Evolutionary conservation across 2,329 filamentous ascomycete species (phyloP).

Genomic region (Xenosphaeropsis pyriputrescens): DNA sequence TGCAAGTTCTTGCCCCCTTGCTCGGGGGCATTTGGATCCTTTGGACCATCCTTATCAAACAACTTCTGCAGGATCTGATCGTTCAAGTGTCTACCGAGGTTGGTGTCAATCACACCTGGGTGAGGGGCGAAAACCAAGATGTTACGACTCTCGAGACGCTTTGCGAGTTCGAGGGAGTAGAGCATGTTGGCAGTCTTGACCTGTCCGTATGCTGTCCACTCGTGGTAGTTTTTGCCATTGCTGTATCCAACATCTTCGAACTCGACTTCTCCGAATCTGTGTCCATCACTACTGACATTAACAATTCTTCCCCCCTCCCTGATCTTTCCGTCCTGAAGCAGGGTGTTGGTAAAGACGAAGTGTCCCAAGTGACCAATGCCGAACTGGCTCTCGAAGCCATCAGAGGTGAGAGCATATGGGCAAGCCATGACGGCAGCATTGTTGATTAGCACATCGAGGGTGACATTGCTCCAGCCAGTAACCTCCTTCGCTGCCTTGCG

Average conservation of each 20-base stretch:
- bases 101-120: conserved; percentile 1
- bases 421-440: conserved; percentile 5
- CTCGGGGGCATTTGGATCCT: background rate
- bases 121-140: conserved; percentile 1
- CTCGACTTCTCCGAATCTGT: conserved; percentile 4
- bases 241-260: background rate
- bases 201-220: conserved; percentile 25
- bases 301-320: conserved; percentile 1
- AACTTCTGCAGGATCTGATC: background rate
- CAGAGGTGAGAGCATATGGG: background rate
- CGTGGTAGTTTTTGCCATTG: conserved; percentile 6
- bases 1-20: background rate
- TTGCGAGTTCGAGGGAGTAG: conserved; percentile 1
- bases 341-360: conserved; percentile 4
- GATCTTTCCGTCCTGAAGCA: conserved; percentile 1
- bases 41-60: background rate
- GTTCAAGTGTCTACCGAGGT: background rate
- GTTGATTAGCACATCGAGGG: conserved; percentile 4
- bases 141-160: background rate
- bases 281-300: conserved; percentile 2
- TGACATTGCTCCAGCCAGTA: background rate
- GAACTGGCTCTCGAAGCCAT: conserved; percentile 6
- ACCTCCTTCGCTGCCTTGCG: conserved; percentile 8
- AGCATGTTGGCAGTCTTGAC: conserved; percentile 26
- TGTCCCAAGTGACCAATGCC: conserved; percentile 2